Evolutionary conservation across 192 early-diverging fungal genomes (phyloP).

Genomic region (Mortierella claussenii): DNA sequence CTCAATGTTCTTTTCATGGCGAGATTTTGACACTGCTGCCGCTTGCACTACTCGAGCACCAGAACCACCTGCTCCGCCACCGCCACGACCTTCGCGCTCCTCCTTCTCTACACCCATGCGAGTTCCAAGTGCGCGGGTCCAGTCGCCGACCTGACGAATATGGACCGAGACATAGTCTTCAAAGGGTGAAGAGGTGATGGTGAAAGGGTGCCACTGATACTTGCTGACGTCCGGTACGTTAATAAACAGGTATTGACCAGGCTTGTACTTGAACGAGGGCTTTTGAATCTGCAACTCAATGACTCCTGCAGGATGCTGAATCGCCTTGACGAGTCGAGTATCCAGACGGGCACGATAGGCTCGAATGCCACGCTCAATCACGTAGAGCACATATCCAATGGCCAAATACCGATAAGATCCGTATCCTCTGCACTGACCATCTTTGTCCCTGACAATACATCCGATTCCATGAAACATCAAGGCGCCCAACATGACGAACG

Average conservation of each 20-base stretch:
- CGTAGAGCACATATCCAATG: slow-evolving; percentile 64
- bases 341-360: slow-evolving; percentile 57
- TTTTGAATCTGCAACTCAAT: slow-evolving; percentile 76
- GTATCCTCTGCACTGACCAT: slow-evolving; percentile 51
- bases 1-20: slow-evolving; percentile 36
- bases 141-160: slow-evolving; percentile 58
- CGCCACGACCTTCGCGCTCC: slow-evolving; percentile 11
- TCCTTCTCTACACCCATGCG: slow-evolving; percentile 54
- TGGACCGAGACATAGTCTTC: slow-evolving; percentile 58
- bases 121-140: slow-evolving; percentile 47
- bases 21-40: neutral
- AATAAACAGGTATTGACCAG: slow-evolving; percentile 82
- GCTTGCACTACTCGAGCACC: neutral
- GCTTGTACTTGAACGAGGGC: slow-evolving; percentile 57
- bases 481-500: slow-evolving; percentile 68
- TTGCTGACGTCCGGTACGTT: slow-evolving; percentile 71
- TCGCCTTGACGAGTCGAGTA: slow-evolving; percentile 73
- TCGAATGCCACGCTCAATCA: slow-evolving; percentile 72
- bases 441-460: slow-evolving; percentile 58
- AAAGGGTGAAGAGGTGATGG: slow-evolving; percentile 59
- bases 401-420: slow-evolving; percentile 61
- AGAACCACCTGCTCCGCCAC: slow-evolving; percentile 1
- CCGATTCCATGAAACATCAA: slow-evolving; percentile 76
- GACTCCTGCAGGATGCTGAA: slow-evolving; percentile 78
- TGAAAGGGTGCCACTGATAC: slow-evolving; percentile 85